Base-by-base conservation (phyloP, 1,284 basidiomycete genomes). In the Boletus mariae region DNA sequence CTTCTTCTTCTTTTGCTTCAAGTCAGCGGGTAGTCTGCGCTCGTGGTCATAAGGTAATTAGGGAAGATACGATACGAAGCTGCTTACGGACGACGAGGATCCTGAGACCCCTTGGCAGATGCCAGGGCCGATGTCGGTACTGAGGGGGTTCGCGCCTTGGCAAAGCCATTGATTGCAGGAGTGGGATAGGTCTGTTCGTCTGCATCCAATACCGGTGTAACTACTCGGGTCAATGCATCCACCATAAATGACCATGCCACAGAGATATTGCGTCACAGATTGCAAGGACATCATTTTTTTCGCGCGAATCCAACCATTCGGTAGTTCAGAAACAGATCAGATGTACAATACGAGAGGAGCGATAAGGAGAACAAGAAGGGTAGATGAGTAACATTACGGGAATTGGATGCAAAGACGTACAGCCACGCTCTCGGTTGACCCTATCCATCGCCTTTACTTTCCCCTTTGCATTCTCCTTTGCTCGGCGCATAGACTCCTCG, bases 1-100 rank as follows among this genome's bases (percentile, higher is more conserved):
- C 66, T 91, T 91, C 74, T 92, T 92, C 74, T 91, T 90, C 76
- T 90, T 91, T 68, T 84, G 83, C 72, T 84, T 87, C 43, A 72
- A 56, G 45, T 85, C 82, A 13, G 82, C 70, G 35, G 60, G 62
- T 51, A 66, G 56, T 47, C 70, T 76, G 47, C n/a, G 43, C 31
- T 2, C 25, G 40, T 26, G 50, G 23, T 37, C 63, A 38, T 59
- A 43, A 54, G 64, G 7, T 15, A 9, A 23, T n/a, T n/a, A 17
- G 15, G 26, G 13, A 10, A 2, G 20, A 29, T 5, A 45, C 20
- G 25, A n/a, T 15, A 23, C 15, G 9, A 23, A 25, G 2, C 20
- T 29, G 61, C 76, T 69, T 57, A 78, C 75, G 69, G 67, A 57
- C 72, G 75, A 42, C 77, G 74, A 15, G 71, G 64, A 35, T 78